A percentile compares a stretch with the other conserved stretches of the same genome.
Conservation (phyloP, 1,284 basidiomycete genomes). For the Gymnopus androsaceus region DNA sequence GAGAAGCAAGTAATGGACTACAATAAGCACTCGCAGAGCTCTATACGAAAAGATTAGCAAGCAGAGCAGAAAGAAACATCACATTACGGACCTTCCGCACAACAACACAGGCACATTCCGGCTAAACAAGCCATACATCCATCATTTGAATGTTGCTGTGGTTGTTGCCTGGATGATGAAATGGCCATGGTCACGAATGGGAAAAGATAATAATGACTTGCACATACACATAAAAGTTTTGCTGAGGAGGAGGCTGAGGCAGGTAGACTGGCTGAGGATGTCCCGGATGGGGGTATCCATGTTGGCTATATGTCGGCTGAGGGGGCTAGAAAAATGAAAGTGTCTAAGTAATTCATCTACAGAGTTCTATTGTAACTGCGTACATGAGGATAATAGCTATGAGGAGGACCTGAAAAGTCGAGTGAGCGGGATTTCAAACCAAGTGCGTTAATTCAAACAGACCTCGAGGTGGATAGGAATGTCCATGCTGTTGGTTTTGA, state of each 20-base stretch:
- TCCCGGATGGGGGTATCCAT: slow-evolving; percentile 34
- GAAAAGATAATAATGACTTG: slow-evolving; percentile 2
- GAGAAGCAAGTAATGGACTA: slow-evolving; percentile 28
- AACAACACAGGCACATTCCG: slow-evolving; percentile 74
- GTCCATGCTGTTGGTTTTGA: slow-evolving; percentile 43
- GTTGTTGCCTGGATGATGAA: slow-evolving; percentile 54
- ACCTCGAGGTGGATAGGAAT: slow-evolving; percentile 74
- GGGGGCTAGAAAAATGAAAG: slow-evolving; percentile 48
- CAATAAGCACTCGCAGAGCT: slow-evolving; percentile 74
- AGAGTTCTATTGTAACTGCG: slow-evolving; percentile 7
- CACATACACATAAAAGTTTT: slow-evolving; percentile 74
- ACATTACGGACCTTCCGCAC: slow-evolving; percentile 65
- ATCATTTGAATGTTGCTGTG: slow-evolving; percentile 40
- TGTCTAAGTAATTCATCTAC: not conserved
- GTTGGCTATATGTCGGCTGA: slow-evolving; percentile 65
- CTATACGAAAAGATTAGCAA: slow-evolving; percentile 35
- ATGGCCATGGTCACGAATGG: not conserved
- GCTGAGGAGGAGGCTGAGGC: slow-evolving; percentile 68
- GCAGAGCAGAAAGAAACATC: not conserved
- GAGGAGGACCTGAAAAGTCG: too few relatives aligned
- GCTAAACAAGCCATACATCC: slow-evolving; percentile 73
- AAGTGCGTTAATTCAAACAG: slow-evolving; percentile 21
- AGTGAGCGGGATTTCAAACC: too few relatives aligned
- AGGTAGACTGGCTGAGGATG: slow-evolving; percentile 39
- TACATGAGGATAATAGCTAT: slow-evolving; percentile 74